Percentiles rank a stretch among this genome's conserved stretches.
These are phyloP conservation scores for Saccharomyces mikatae DNA, from an alignment of 805 yeast species.

Conservation along the genomic window DNA sequence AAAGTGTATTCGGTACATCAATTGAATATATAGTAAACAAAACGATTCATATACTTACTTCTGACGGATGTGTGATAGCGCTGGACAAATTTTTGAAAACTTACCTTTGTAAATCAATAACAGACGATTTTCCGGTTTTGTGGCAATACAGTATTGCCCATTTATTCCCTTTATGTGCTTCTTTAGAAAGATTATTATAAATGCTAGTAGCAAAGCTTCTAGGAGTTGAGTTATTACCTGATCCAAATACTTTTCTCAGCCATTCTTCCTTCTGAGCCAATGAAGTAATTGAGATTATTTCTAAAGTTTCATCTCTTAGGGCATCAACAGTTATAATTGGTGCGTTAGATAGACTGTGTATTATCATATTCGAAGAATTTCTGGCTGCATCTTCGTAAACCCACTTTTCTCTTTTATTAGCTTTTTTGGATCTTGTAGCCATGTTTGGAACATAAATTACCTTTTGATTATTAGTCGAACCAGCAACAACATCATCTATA, in stretches of 20 bases:
- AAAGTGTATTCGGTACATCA: no score
- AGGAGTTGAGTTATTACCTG: slow-evolving; percentile 70
- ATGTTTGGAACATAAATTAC: slow-evolving; percentile 67
- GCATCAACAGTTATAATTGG: slow-evolving; percentile 76
- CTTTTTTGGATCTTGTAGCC: slow-evolving; percentile 70
- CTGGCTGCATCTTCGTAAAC: slow-evolving; percentile 65
- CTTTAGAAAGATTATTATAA: slow-evolving; percentile 64
- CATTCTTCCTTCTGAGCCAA: slow-evolving; percentile 69
- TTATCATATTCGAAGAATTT: slow-evolving; percentile 46
- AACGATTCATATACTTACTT: background rate
- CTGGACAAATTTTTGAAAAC: background rate
- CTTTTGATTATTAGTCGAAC: slow-evolving; percentile 35
- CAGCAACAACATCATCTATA: slow-evolving; percentile 12
- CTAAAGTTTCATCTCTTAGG: slow-evolving; percentile 71
- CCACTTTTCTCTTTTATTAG: slow-evolving; percentile 70
- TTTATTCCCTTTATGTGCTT: slow-evolving; percentile 58
- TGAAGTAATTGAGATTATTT: slow-evolving; percentile 72
- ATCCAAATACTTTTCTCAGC: slow-evolving; percentile 67
- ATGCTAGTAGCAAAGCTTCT: slow-evolving; percentile 72
- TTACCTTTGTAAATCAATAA: slow-evolving; percentile 57
- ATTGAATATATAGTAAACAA: background rate
- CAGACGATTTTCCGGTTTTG: slow-evolving; percentile 63
- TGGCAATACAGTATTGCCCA: slow-evolving; percentile 74
- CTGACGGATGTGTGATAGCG: background rate
- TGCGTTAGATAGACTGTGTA: slow-evolving; percentile 50